phyloP scores from a whole-genome alignment of 768 basidiomycete genomes.

The Naganishia onofrii region DNA sequence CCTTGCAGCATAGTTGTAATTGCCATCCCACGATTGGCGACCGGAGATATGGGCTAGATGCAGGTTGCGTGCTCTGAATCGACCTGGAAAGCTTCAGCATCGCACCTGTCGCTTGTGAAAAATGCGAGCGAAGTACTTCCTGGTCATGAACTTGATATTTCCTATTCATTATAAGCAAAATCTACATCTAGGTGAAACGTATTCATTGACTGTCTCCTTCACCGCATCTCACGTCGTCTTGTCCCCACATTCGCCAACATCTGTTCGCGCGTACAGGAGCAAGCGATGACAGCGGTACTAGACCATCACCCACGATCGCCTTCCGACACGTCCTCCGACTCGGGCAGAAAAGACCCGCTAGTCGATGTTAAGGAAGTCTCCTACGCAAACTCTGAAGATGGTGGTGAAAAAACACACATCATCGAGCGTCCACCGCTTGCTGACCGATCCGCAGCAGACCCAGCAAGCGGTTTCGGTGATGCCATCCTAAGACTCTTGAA shows the following conservation, averaged over 20 bases:
- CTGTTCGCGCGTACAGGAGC: background rate
- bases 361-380: conserved; percentile 8
- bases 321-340: conserved; percentile 3
- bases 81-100: background rate
- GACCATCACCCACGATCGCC: conserved; percentile 1
- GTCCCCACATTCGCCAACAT: background rate
- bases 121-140: too few relatives aligned
- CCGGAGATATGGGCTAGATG: background rate
- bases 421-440: conserved; percentile 14
- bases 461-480: conserved; percentile 30
- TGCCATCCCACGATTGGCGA: background rate
- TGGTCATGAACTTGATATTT: too few relatives aligned
- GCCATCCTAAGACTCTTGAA: conserved; percentile 31
- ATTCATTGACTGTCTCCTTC: background rate
- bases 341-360: background rate
- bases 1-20: background rate
- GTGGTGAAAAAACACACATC: conserved; percentile 9
- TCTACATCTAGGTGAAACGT: too few relatives aligned
- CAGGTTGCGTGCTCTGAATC: background rate
- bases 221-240: background rate
- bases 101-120: too few relatives aligned
- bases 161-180: too few relatives aligned
- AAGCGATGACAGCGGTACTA: background rate
- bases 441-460: conserved; percentile 19
- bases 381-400: conserved; percentile 25